phyloP scores from a whole-genome alignment of 2,329 filamentous ascomycete species.

The Penicillium oxalicum region DNA sequence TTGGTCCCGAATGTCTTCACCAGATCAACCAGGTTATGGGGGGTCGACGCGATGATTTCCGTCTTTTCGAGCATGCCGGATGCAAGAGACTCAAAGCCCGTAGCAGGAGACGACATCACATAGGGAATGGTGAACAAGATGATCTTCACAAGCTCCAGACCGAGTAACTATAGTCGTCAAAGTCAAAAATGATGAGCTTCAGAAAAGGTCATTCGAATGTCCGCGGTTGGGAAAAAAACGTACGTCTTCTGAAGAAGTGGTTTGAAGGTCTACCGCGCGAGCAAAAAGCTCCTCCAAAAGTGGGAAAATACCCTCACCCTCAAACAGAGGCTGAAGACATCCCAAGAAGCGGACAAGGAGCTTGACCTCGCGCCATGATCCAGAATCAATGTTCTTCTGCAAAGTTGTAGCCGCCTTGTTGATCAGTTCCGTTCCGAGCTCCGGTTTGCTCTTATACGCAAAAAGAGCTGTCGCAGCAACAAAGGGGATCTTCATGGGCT shows the following conservation, averaged over 20 bases:
- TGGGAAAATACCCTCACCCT: conserved; percentile 78
- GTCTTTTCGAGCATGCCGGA: conserved; percentile 83
- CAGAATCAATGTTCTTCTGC: conserved; percentile 62
- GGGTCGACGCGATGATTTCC: conserved; percentile 85
- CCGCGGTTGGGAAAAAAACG: conserved; percentile 32
- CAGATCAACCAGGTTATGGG: conserved; percentile 74
- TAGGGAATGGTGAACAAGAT: conserved; percentile 94
- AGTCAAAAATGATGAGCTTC: neutral
- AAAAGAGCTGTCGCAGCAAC: conserved; percentile 76
- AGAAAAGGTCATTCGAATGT: neutral
- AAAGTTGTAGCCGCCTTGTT: conserved; percentile 54
- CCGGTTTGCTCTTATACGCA: conserved; percentile 69
- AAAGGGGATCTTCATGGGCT: conserved; percentile 97
- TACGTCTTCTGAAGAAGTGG: conserved; percentile 86
- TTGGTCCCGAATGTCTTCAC: conserved; percentile 74
- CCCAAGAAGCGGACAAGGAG: conserved; percentile 81
- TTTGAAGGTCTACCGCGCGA: conserved; percentile 87
- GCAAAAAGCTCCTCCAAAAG: conserved; percentile 85
- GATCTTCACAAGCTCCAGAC: conserved; percentile 87
- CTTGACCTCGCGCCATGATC: conserved; percentile 88
- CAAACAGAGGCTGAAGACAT: conserved; percentile 73
- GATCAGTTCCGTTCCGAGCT: conserved; percentile 67
- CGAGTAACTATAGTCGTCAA: conserved; percentile 46
- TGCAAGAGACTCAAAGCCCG: conserved; percentile 66
- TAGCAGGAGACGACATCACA: conserved; percentile 67